Conservation (phyloP, 148 eudicot genomes). For the Oxyria digyna region DNA sequence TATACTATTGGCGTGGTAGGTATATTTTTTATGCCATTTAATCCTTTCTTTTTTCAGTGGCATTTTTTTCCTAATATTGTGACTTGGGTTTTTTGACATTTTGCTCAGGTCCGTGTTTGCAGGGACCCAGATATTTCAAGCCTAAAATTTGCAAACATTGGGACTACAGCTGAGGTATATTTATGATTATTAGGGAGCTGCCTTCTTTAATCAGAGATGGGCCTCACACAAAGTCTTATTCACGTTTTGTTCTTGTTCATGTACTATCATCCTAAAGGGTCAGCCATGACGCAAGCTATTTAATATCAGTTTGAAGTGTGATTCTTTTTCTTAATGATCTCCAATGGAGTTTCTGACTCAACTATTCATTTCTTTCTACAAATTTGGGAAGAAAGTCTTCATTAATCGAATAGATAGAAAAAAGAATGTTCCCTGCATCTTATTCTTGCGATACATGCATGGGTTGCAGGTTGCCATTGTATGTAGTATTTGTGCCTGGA, state of each 20-base stretch:
- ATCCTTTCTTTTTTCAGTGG: constrained; percentile 2
- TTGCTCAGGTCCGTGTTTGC: constrained; percentile 55
- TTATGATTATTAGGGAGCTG: not conserved
- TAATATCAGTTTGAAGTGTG: not conserved
- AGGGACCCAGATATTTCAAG: constrained; percentile 38
- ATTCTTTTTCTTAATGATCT: not conserved
- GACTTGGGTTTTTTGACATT: not conserved
- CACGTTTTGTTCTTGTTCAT: not conserved
- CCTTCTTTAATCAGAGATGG: not conserved
- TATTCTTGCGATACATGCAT: not conserved
- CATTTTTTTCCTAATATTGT: constrained; percentile 6
- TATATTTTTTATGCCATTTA: constrained; percentile 6
- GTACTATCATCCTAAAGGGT: not conserved
- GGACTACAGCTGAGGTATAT: constrained; percentile 91
- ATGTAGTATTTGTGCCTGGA: not conserved
- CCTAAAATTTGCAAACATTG: constrained; percentile 45
- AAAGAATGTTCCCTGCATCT: not conserved
- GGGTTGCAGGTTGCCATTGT: not conserved
- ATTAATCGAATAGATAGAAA: not conserved
- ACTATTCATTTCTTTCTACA: not conserved
- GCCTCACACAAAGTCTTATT: not conserved
- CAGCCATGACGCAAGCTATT: not conserved
- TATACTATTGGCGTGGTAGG: constrained; percentile 84
- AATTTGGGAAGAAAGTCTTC: not conserved
- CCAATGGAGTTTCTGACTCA: not conserved